These are phyloP conservation scores for Phytopythium montanum DNA, from an alignment of 352 stramenopile species.

Conservation along the genomic window DNA sequence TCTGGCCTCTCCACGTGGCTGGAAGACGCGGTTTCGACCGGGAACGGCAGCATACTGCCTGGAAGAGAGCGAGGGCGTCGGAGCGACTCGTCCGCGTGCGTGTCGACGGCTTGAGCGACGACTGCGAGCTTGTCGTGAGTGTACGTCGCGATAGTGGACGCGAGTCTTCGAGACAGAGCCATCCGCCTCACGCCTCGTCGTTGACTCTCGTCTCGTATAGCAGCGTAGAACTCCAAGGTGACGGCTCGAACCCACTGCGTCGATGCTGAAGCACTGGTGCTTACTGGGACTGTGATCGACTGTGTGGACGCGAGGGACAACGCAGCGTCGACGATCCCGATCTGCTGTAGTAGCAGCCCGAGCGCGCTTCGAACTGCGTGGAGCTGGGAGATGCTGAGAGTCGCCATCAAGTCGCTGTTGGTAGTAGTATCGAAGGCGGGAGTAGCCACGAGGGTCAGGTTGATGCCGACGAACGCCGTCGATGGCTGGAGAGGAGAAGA, in stretches of 20 bases:
- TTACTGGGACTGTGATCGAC: constrained; percentile 3
- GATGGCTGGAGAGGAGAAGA: background rate
- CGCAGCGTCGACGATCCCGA: constrained; percentile 11
- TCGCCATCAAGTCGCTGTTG: background rate
- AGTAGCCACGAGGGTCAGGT: constrained; percentile 12
- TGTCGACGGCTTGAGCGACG: constrained; percentile 12
- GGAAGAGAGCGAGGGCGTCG: constrained; percentile 13
- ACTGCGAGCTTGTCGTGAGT: constrained; percentile 9
- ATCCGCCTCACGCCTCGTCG: constrained; percentile 14
- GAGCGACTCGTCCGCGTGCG: constrained; percentile 15
- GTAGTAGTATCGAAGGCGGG: constrained; percentile 9
- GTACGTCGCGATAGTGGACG: constrained; percentile 12
- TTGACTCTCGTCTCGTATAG: constrained; percentile 20
- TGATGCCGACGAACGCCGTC: constrained; percentile 12
- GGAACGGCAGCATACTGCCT: constrained; percentile 1
- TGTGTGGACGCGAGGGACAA: background rate
- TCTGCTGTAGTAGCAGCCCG: constrained; percentile 17
- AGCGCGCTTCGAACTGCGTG: constrained; percentile 14
- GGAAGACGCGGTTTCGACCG: background rate
- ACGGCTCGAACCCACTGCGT: constrained; percentile 6
- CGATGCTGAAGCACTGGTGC: background rate
- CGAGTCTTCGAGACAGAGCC: constrained; percentile 15
- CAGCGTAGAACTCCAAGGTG: constrained; percentile 10
- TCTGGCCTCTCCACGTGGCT: background rate
- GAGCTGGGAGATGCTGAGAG: constrained; percentile 12